Conservation (phyloP, 208 protist genomes). For the Willaertia magna region DNA sequence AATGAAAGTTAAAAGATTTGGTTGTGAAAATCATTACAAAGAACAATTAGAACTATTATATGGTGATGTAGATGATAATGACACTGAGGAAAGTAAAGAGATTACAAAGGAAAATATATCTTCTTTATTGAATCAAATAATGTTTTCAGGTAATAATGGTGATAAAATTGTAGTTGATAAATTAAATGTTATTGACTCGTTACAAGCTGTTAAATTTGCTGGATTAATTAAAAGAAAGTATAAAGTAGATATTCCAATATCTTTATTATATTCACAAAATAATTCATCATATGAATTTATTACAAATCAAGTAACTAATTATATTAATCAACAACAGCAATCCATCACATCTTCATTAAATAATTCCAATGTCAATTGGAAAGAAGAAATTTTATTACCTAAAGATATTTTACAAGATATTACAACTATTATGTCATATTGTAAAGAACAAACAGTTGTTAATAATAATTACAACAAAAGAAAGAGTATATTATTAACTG, state of each 20-base stretch:
- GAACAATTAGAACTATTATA: not conserved
- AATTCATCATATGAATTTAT: not conserved
- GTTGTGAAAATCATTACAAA: not conserved
- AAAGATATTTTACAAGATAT: not conserved
- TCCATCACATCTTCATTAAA: not conserved
- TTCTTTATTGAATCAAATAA: too few species aligned
- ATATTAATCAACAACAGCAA: too few species aligned
- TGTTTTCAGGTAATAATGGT: too few species aligned
- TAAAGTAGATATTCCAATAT: not conserved
- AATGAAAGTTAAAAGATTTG: not conserved
- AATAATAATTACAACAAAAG: not conserved
- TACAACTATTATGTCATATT: not conserved
- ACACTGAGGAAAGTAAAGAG: not conserved
- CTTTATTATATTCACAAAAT: not conserved
- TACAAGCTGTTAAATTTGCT: not conserved
- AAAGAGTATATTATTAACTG: not conserved
- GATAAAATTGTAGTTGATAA: not conserved
- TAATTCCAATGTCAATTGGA: not conserved
- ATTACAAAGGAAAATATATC: not conserved
- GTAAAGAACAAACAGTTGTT: too few species aligned
- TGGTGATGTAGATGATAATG: not conserved
- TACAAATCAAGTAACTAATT: not conserved
- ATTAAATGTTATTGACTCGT: not conserved
- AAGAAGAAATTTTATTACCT: not conserved
- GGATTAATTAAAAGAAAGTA: not conserved